These are phyloP conservation scores for Rhynchospora breviuscula DNA, from an alignment of 176 grass and related monocot genomes.

Conservation along the genomic window DNA sequence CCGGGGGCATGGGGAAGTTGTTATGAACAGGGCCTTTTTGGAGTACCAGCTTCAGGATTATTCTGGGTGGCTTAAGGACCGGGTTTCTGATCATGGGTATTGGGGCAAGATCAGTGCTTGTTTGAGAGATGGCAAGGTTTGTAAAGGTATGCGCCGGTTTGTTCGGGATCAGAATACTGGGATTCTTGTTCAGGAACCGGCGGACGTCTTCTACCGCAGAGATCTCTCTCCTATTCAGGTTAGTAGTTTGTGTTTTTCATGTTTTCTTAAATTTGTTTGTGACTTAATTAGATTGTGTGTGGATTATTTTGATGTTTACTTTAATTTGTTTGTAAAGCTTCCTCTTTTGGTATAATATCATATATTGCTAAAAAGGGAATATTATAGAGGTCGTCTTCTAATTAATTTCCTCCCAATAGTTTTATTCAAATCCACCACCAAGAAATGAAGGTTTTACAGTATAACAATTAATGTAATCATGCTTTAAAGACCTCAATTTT, in stretches of 20 bases:
- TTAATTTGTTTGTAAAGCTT: not conserved
- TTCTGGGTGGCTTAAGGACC: conserved; percentile 61
- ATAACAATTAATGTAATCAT: too few species aligned
- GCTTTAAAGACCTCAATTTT: not conserved
- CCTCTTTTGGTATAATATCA: not conserved
- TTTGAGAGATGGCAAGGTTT: conserved; percentile 59
- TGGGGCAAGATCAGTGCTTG: conserved; percentile 65
- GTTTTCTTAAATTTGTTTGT: not conserved
- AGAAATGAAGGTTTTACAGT: not conserved
- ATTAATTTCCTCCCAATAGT: not conserved
- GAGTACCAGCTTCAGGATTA: conserved; percentile 98
- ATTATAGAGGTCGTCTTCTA: not conserved
- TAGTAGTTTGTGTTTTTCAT: not conserved
- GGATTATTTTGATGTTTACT: too few species aligned
- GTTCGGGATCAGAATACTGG: conserved; percentile 52
- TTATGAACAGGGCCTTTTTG: conserved; percentile 53
- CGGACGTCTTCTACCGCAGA: conserved; percentile 49
- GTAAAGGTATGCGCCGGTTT: conserved; percentile 31
- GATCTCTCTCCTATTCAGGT: conserved; percentile 82
- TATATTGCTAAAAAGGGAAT: not conserved
- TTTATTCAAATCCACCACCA: not conserved
- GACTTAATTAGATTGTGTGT: not conserved
- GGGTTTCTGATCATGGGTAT: conserved; percentile 59
- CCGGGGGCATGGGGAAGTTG: conserved; percentile 67
- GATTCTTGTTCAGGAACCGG: conserved; percentile 38